These are phyloP conservation scores for Xylaria digitata DNA, from an alignment of 2,329 filamentous ascomycete genomes.

Conservation along the genomic window DNA sequence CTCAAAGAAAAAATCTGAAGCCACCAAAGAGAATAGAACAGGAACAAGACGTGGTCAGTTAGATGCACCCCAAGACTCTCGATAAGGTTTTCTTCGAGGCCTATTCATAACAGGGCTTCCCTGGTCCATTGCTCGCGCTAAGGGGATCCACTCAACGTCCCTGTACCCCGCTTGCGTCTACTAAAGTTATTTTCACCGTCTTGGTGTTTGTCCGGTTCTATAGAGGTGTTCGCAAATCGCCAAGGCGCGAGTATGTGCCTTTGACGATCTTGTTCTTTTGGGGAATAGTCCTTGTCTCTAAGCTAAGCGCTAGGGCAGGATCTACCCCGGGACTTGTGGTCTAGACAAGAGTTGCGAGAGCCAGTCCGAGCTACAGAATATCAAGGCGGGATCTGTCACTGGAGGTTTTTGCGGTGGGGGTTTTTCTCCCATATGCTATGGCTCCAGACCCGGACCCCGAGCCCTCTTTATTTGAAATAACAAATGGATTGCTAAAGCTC, in stretches of 20 bases:
- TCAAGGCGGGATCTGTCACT: neutral
- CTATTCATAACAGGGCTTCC: constrained; percentile 16
- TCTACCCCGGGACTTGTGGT: constrained; percentile 5
- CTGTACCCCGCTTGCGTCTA: neutral
- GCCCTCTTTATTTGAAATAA: neutral
- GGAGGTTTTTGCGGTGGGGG: neutral
- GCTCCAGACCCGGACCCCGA: neutral
- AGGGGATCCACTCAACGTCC: neutral
- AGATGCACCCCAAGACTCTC: neutral
- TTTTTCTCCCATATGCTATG: too few species aligned
- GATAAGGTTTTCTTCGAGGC: constrained; percentile 23
- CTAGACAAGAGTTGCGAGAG: neutral
- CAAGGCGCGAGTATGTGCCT: neutral
- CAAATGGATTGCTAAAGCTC: neutral
- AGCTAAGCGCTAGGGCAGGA: neutral
- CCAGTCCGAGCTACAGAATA: neutral
- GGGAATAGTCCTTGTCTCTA: neutral
- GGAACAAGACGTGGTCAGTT: neutral
- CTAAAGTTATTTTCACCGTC: neutral
- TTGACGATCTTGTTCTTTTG: constrained; percentile 8
- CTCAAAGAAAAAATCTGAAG: neutral
- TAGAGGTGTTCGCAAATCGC: neutral
- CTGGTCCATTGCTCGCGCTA: neutral
- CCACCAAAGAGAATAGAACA: neutral
- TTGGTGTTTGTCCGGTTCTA: constrained; percentile 5